Conservation (phyloP, 331 rosid species). For the Rosa hybrid region DNA sequence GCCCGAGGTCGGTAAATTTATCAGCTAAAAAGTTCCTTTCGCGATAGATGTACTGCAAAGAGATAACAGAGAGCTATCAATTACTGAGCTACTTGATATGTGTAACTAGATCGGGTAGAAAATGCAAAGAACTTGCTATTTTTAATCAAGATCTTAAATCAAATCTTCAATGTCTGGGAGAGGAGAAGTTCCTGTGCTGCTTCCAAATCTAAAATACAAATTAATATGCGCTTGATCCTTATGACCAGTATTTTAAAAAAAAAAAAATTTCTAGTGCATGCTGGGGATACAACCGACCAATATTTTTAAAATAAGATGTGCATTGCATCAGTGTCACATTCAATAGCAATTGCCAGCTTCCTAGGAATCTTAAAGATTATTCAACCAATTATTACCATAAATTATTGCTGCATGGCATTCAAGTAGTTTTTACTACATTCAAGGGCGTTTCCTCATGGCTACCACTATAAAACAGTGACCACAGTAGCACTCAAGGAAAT, state of each 20-base stretch:
- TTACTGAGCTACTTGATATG: not conserved
- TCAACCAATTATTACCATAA: constrained; percentile 30
- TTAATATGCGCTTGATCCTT: not conserved
- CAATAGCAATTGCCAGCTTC: constrained; percentile 53
- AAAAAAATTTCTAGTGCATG: not conserved
- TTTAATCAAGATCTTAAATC: not conserved
- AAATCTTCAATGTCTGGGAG: not conserved
- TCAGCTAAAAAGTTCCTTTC: too few species aligned
- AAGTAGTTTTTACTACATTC: constrained; percentile 19
- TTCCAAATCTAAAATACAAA: constrained; percentile 1
- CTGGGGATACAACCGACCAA: constrained; percentile 17
- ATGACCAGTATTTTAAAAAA: not conserved
- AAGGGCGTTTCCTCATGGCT: constrained; percentile 24
- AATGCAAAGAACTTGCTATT: too few species aligned
- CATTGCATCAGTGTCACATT: constrained; percentile 21
- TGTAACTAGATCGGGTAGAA: too few species aligned
- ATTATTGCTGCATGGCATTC: constrained; percentile 32
- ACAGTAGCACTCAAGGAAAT: constrained; percentile 4
- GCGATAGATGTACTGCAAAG: too few species aligned
- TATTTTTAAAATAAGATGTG: not conserved
- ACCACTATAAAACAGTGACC: constrained; percentile 40
- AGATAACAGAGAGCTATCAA: too few species aligned
- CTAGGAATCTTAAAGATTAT: constrained; percentile 32
- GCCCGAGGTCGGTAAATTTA: too few species aligned
- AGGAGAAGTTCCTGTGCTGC: not conserved